Evolutionary conservation across 306 rosid species (phyloP).

Genomic region (Gastrolobium villosum): DNA sequence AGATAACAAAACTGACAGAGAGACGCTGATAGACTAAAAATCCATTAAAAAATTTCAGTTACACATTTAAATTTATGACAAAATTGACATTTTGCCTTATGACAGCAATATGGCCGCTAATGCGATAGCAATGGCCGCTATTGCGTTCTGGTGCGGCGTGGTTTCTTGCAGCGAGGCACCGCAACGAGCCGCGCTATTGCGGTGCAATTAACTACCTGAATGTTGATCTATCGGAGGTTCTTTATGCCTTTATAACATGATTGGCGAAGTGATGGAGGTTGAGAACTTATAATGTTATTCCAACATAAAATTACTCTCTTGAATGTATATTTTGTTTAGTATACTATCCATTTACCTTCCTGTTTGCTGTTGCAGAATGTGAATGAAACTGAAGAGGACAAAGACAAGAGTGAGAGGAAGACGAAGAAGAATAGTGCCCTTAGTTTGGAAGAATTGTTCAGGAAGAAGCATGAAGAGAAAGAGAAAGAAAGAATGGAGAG

Average conservation of each 20-base stretch:
- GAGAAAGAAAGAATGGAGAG: conserved; percentile 74
- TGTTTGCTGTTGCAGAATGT: conserved; percentile 56
- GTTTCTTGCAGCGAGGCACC: no score
- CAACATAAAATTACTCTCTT: conserved; percentile 4
- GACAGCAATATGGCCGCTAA: no score
- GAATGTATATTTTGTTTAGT: neutral
- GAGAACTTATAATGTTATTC: neutral
- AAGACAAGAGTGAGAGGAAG: conserved; percentile 40
- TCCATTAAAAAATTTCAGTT: no score
- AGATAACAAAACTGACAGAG: no score
- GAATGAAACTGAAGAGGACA: conserved; percentile 46
- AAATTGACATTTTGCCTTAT: no score
- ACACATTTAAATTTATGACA: no score
- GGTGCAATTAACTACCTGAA: no score
- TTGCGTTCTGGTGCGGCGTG: no score
- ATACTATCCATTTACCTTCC: neutral
- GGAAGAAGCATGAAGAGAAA: conserved; percentile 67
- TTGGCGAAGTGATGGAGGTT: neutral
- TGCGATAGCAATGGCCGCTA: no score
- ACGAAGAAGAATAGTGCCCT: conserved; percentile 50
- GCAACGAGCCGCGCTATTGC: no score
- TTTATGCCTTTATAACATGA: conserved; percentile 9
- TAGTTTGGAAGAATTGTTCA: conserved; percentile 64
- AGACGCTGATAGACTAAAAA: no score
- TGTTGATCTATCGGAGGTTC: neutral